Evolutionary conservation across 208 protist species (phyloP).

Genomic region (Endotrypanum monterogeii): DNA sequence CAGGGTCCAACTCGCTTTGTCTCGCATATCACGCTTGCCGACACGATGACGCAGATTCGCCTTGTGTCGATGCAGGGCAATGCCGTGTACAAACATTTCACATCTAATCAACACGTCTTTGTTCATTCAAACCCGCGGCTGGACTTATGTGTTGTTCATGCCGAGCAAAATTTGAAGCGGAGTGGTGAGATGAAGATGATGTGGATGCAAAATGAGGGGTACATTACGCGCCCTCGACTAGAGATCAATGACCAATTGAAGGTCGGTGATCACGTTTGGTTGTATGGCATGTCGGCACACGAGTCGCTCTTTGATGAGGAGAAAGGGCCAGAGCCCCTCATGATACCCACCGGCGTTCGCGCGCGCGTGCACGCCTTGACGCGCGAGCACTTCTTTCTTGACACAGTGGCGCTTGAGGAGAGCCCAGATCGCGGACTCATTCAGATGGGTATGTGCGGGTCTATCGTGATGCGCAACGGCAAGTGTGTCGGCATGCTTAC

Average conservation of each 20-base stretch:
- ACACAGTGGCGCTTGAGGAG: conserved; percentile 78
- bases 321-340: conserved; percentile 81
- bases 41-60: conserved; percentile 88
- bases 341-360: conserved; percentile 88
- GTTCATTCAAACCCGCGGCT: conserved; percentile 87
- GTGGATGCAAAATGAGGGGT: conserved; percentile 93
- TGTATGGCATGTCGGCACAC: conserved; percentile 90
- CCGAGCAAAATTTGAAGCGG: conserved; percentile 87
- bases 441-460: conserved; percentile 92
- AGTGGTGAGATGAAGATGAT: conserved; percentile 93
- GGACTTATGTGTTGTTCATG: conserved; percentile 86
- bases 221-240: conserved; percentile 75
- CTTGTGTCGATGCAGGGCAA: conserved; percentile 79
- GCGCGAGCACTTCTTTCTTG: conserved; percentile 90
- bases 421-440: conserved; percentile 56
- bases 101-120: conserved; percentile 90
- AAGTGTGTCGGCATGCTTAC: conserved; percentile 93
- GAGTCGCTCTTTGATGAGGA: conserved; percentile 91
- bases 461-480: conserved; percentile 85
- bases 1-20: conserved; percentile 85
- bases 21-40: conserved; percentile 82
- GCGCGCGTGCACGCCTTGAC: conserved; percentile 77
- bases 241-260: conserved; percentile 72
- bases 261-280: conserved; percentile 88
- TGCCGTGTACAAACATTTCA: conserved; percentile 89